Base-by-base conservation (phyloP, 2,329 filamentous ascomycete species). In the Ambrosiella xylebori region DNA sequence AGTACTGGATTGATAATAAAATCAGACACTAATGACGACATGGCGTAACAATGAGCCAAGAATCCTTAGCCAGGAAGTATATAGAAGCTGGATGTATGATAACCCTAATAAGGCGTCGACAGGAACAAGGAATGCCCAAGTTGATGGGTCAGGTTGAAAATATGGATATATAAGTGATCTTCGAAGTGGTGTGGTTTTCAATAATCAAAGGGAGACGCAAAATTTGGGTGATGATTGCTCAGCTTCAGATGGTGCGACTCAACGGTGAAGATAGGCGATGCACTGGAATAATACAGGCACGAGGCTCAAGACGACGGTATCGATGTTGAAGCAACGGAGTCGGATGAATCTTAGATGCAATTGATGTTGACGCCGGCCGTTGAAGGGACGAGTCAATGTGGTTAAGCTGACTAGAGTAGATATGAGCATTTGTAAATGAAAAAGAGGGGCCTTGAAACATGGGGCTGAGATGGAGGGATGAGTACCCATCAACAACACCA, bases 1-100 rank as follows among this genome's bases (percentile, higher is more conserved):
- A 84, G 70, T 64, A 84, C 79, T 59, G 81, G 80, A 62, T 82
- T 82, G 68, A 84, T 80, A 64, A 84, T 71, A 66, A 82, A 82
- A 61, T 82, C 78, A 65, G 79, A 77, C 57, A 84, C 80, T 65
- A 83, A 71, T 64, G 76, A 81, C 68, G 77, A 75, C 81, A 84
- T 84, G 65, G 64, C 63, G 61, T 60, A 49, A 49, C 5, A 51
- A 54, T 27, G 47, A 19, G 7, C 11, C 13, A 47, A 35, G 11
- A 11, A 51, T 19, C 47, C 47, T 36, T 15, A 36, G 45, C 45
- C 8, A 49, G 7, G 17, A 41, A 41, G 40, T 11, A n/a, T n/a
- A 11, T 41, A 41, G n/a, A 11, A 41, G n/a, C 11, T 41, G n/a
- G 6, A 41, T 27, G 3, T 27, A 27, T 27, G 40, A 12, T 11